phyloP scores from a whole-genome alignment of 192 early-diverging fungal species.

The Pilaira anomala region DNA sequence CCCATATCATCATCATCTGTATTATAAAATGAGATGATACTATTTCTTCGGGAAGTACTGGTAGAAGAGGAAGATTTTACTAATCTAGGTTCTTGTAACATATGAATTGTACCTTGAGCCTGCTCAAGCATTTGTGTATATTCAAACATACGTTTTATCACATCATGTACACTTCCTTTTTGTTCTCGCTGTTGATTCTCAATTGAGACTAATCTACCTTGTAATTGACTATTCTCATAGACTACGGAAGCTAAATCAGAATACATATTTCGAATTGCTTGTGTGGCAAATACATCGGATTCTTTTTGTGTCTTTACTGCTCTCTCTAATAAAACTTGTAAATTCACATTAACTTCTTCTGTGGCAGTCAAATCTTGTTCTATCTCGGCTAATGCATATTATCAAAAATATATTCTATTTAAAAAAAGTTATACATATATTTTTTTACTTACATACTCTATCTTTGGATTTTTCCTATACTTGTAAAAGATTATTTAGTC shows the following conservation, averaged over 20 bases:
- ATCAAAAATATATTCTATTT: not conserved
- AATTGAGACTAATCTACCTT: conserved; percentile 20
- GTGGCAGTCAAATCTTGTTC: conserved; percentile 30
- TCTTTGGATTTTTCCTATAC: conserved; percentile 15
- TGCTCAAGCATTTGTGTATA: conserved; percentile 31
- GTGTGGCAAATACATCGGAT: conserved; percentile 29
- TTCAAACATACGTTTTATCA: conserved; percentile 25
- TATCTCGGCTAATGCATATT: conserved; percentile 16
- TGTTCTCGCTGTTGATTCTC: conserved; percentile 25
- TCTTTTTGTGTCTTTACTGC: conserved; percentile 34
- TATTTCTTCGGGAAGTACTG: conserved; percentile 11
- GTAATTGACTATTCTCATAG: conserved; percentile 27
- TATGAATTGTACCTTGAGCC: conserved; percentile 32
- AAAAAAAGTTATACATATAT: not conserved
- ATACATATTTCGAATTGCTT: conserved; percentile 25
- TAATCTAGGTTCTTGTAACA: conserved; percentile 23
- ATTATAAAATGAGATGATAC: conserved; percentile 17
- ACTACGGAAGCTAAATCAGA: conserved; percentile 24
- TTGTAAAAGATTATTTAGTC: not conserved
- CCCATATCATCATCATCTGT: conserved; percentile 21
- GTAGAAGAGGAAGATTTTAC: conserved; percentile 1
- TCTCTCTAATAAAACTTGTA: conserved; percentile 34
- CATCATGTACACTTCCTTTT: conserved; percentile 28
- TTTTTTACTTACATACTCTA: conserved; percentile 15
- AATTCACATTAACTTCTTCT: conserved; percentile 37